These are phyloP conservation scores for Penicillium verrucosum DNA, from an alignment of 2,329 filamentous ascomycete genomes.

Conservation along the genomic window DNA sequence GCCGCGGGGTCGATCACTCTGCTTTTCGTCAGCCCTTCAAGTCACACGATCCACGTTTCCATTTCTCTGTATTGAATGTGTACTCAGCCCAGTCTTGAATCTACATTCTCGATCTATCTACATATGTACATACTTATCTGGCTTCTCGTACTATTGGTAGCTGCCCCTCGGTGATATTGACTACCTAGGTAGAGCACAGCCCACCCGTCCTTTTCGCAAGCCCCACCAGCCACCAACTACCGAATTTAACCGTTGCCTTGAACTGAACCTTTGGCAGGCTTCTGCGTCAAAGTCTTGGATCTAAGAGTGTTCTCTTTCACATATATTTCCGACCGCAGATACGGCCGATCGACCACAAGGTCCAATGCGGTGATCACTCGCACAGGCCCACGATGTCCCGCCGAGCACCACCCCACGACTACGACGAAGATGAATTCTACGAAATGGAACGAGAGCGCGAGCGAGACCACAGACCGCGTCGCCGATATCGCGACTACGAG, in stretches of 20 bases:
- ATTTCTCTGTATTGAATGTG: neutral
- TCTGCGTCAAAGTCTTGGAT: neutral
- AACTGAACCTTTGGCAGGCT: neutral
- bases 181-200: neutral
- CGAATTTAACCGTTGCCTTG: neutral
- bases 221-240: neutral
- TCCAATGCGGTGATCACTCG: constrained; percentile 2
- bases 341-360: neutral
- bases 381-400: constrained; percentile 29
- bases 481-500: constrained; percentile 28
- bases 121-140: neutral
- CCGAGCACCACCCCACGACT: constrained; percentile 25
- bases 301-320: neutral
- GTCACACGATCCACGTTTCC: neutral
- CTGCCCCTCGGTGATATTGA: neutral
- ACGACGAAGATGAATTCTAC: constrained; percentile 30
- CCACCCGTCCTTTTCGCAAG: neutral
- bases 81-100: neutral
- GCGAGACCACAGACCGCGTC: constrained; percentile 22
- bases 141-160: neutral
- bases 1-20: constrained; percentile 8
- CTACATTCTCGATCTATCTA: neutral
- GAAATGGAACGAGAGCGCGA: constrained; percentile 28
- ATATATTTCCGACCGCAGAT: neutral
- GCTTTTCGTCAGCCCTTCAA: neutral